Conservation (phyloP, 2,329 filamentous ascomycete genomes). For the Diaporthe nobilis region DNA sequence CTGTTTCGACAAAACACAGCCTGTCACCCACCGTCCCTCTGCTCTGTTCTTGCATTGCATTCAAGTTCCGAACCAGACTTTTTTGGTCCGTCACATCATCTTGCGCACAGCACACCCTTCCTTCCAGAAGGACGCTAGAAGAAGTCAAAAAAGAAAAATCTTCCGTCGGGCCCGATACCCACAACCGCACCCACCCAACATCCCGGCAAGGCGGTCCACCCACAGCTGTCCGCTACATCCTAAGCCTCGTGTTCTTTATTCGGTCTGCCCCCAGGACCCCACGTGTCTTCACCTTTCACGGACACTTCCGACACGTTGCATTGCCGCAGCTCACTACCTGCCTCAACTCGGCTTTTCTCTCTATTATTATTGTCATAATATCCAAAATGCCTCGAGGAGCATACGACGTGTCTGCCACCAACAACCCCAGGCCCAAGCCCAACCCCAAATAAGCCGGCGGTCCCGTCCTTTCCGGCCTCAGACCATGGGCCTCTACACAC, state of each 20-base stretch:
- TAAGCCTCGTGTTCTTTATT: constrained; percentile 1
- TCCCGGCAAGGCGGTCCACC: constrained; percentile 32
- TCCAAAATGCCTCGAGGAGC: constrained; percentile 41
- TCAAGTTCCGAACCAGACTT: constrained; percentile 3
- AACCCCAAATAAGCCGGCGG: constrained; percentile 40
- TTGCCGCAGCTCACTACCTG: not conserved
- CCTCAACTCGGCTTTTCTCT: not conserved
- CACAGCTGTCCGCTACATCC: not conserved
- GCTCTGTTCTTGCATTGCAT: not conserved
- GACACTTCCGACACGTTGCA: not conserved
- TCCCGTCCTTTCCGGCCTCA: not conserved
- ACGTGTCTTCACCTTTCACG: constrained; percentile 23
- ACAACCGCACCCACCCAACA: constrained; percentile 21
- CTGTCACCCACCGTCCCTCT: constrained; percentile 6
- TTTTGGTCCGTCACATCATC: constrained; percentile 19
- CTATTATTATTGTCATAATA: not conserved
- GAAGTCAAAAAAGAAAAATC: constrained; percentile 24
- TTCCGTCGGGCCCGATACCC: constrained; percentile 26
- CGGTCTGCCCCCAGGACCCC: not conserved
- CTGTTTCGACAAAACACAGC: not conserved
- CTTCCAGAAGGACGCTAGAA: constrained; percentile 42
- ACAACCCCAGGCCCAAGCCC: constrained; percentile 40
- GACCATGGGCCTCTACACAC: not conserved
- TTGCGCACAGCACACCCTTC: not conserved
- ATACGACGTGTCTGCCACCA: constrained; percentile 42